Conservation (phyloP, 331 rosid genomes). For the Prunus yedoensis region DNA sequence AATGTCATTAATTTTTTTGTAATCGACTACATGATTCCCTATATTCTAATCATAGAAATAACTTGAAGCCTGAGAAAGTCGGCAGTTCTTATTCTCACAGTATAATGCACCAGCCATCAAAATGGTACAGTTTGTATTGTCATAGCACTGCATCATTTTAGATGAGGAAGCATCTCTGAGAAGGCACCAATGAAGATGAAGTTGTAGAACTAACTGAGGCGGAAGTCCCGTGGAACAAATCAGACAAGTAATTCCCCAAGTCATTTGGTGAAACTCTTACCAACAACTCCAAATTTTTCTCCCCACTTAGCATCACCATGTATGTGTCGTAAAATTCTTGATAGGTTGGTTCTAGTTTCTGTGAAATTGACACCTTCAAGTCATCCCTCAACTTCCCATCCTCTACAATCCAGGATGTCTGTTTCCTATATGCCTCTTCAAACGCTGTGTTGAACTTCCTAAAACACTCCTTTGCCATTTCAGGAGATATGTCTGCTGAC, state of each 20-base stretch:
- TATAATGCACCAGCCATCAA: neutral
- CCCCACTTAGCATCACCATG: conserved; percentile 14
- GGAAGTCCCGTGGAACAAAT: conserved; percentile 45
- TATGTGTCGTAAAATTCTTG: conserved; percentile 29
- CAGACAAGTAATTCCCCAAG: conserved; percentile 54
- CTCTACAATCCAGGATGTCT: conserved; percentile 43
- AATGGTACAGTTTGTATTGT: conserved; percentile 4
- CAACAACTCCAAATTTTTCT: conserved; percentile 30
- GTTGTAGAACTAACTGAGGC: conserved; percentile 20
- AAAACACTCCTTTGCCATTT: conserved; percentile 31
- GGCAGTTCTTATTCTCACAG: neutral
- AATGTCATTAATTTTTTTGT: conserved; percentile 8
- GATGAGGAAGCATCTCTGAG: conserved; percentile 9
- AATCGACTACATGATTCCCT: too few species aligned
- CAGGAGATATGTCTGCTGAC: conserved; percentile 18
- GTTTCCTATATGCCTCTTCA: conserved; percentile 46
- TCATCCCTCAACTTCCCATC: conserved; percentile 46
- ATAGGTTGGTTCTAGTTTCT: conserved; percentile 38
- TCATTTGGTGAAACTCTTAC: conserved; percentile 46
- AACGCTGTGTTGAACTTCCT: conserved; percentile 37
- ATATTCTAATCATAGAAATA: neutral
- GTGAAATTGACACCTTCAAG: conserved; percentile 48
- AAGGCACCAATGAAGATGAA: conserved; percentile 15
- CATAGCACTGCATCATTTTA: neutral
- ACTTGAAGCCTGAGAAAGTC: neutral